These are phyloP conservation scores for Penicillium taxi DNA, from an alignment of 495 filamentous ascomycete species.

Conservation along the genomic window DNA sequence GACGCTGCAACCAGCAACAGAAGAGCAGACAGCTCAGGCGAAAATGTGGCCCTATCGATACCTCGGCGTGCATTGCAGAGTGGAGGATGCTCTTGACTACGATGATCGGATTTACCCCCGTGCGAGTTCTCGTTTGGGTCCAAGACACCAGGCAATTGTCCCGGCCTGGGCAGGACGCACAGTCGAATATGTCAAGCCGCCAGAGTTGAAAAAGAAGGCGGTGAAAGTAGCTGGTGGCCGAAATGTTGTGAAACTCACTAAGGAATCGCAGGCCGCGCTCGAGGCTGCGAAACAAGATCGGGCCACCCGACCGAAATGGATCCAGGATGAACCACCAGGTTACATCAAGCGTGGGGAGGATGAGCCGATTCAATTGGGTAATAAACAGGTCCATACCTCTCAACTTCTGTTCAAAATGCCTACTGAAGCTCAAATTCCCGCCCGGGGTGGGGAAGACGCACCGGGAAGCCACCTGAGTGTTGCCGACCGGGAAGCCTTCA, in stretches of 20 bases:
- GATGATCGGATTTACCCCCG: slow-evolving; percentile 97
- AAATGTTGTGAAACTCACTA: slow-evolving; percentile 63
- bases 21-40: slow-evolving; percentile 84
- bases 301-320: slow-evolving; percentile 82
- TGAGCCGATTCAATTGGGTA: slow-evolving; percentile 37
- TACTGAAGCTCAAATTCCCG: slow-evolving; percentile 34
- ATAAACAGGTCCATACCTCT: slow-evolving; percentile 48
- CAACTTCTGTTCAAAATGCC: slow-evolving; percentile 48
- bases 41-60: slow-evolving; percentile 96
- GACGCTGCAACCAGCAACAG: slow-evolving; percentile 62
- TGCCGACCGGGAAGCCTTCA: slow-evolving; percentile 41
- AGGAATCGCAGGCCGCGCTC: slow-evolving; percentile 66
- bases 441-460: slow-evolving; percentile 43
- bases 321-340: slow-evolving; percentile 82
- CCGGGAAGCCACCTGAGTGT: slow-evolving; percentile 31
- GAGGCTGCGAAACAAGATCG: slow-evolving; percentile 71
- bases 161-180: slow-evolving; percentile 74
- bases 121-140: slow-evolving; percentile 85
- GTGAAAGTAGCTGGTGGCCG: slow-evolving; percentile 54
- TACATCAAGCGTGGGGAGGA: slow-evolving; percentile 83
- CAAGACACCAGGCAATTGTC: slow-evolving; percentile 85
- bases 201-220: slow-evolving; percentile 74
- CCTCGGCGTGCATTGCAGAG: slow-evolving; percentile 87
- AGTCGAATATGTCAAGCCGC: slow-evolving; percentile 81
- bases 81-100: slow-evolving; percentile 94